Base-by-base conservation (phyloP, 164 flowering plant genomes). In the Magnolia sinica region DNA sequence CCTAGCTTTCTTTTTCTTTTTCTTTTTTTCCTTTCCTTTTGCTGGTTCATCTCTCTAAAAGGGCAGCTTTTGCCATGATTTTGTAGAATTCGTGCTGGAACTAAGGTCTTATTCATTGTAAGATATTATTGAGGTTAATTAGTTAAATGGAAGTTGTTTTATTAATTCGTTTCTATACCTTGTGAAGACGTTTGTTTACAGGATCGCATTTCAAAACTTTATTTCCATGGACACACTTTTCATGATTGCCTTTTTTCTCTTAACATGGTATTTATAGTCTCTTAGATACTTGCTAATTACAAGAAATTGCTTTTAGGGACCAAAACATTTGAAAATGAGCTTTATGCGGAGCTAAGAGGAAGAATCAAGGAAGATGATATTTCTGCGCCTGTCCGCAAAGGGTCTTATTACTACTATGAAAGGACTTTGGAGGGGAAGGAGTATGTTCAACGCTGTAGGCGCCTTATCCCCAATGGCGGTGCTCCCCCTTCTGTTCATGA, bases 281-380 rank as follows among this genome's bases (percentile, higher is more conserved):
- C 61, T 55, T 55, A 55, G 61, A 55, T 13, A 55, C 61, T 11
- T 45, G 45, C 18, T 70, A 70, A 70, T 70, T 11, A n/a, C 49
- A 50, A 16, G 58, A 8, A 22, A 50, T 20, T 70, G 73, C 24
- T 50, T 68, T 58, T 76, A 93, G 98, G 86, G 49, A 88, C 88
- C 59, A 92, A 95, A 74, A 64, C 79, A 61, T 77, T 92, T 71
- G 90, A 92, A 81, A 88, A 87, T 50, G 74, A 89, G 70, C 82
- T 95, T 14, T 95, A 82, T 83, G 82, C 83, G 51, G 98, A 95
- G 83, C 86, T 93, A 50, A 85, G 89, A 83, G 92, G 94, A 23
- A 84, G 98, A 68, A 86, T 95, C 72, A 91, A 95, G 85, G 97
- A 95, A 80, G 97, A 90, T 82, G 98, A 95, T 79, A 81, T 93